These are phyloP conservation scores for Beverwykella pulmonaria DNA, from an alignment of 495 filamentous ascomycete species.

Conservation along the genomic window DNA sequence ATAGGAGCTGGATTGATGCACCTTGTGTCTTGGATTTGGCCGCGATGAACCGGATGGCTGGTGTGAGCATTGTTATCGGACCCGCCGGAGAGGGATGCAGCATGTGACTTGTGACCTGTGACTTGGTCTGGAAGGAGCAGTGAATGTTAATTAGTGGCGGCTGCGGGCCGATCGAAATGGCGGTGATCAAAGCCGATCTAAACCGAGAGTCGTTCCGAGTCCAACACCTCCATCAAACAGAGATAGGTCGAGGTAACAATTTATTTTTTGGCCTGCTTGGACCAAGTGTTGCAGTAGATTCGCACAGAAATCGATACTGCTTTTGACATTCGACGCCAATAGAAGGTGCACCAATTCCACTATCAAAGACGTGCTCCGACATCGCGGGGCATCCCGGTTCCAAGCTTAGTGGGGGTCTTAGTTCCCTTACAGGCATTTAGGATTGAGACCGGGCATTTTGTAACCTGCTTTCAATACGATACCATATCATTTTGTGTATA, in stretches of 20 bases:
- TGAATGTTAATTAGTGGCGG: not conserved
- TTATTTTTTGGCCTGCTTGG: too few species aligned
- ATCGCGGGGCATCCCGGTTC: not conserved
- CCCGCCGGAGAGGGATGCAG: not conserved
- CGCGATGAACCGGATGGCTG: constrained; percentile 32
- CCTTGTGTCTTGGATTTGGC: constrained; percentile 19
- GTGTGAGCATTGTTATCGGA: constrained; percentile 2
- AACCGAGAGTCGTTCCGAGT: not conserved
- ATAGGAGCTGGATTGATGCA: constrained; percentile 50
- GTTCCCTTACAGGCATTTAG: too few species aligned
- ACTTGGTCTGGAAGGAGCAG: too few species aligned
- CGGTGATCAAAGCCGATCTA: not conserved
- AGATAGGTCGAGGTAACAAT: too few species aligned
- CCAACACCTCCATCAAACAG: too few species aligned
- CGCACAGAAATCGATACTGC: not conserved
- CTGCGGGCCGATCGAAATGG: not conserved
- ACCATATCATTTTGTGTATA: too few species aligned
- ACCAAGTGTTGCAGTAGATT: too few species aligned
- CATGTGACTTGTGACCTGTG: too few species aligned
- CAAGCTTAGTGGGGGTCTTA: constrained; percentile 1
- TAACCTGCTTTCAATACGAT: too few species aligned
- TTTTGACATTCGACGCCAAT: not conserved
- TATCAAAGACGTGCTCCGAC: not conserved
- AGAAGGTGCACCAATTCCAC: not conserved
- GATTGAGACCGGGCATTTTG: too few species aligned